Evolutionary conservation across 1,284 basidiomycete genomes (phyloP), one percentile per base, ranked within the genome.

Genomic region (Volvariella surrecta): DNA sequence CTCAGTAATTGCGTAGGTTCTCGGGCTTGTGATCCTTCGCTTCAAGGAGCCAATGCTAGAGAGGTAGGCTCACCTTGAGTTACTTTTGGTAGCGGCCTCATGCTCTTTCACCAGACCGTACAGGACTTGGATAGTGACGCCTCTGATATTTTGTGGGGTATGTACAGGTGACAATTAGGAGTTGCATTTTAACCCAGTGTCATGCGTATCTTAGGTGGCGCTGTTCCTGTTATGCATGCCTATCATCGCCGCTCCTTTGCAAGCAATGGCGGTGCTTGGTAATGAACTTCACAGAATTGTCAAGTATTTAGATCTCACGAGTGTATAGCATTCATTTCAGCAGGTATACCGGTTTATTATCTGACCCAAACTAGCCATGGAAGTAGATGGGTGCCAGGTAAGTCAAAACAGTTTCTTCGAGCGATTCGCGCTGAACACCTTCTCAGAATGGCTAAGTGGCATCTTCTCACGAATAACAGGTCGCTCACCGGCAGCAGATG

Each of bases 221-320:
- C 66, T 96, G 47, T 98, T 98, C 65, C 70, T 99, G 41, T 68
- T 99, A 3, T 83, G 88, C 54, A 97, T 99, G 90, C 94, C 94
- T 2, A 75, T 96, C 42, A 87, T 96, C 47, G 92, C 92, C 1
- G 93, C 94, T 11, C 96, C 95, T 1, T 63, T 86, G 18, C 88
- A 97, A 60, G 91, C 92, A 0, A 61, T 89, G 2, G 82, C 90
- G 1, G 92, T 92, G 2, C 73, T 94, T 47, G 80, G 91, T 93
- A 52, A 35, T n/a, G 34, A 16, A 7, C n/a, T 19, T 8, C 15
- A 7, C 34, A 16, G 7, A 35, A 19, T 34, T 28, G 16, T 28
- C 6, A 11, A 6, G 11, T 10, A 32, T 18, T 42, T 32, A n/a
- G 16, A 45, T 28, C 21, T 3, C 6, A 47, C 39, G 43, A 42